Percentiles rank a stretch among this genome's conserved stretches.
phyloP scores from a whole-genome alignment of 495 filamentous ascomycete genomes.

The Penicillium pulvis region DNA sequence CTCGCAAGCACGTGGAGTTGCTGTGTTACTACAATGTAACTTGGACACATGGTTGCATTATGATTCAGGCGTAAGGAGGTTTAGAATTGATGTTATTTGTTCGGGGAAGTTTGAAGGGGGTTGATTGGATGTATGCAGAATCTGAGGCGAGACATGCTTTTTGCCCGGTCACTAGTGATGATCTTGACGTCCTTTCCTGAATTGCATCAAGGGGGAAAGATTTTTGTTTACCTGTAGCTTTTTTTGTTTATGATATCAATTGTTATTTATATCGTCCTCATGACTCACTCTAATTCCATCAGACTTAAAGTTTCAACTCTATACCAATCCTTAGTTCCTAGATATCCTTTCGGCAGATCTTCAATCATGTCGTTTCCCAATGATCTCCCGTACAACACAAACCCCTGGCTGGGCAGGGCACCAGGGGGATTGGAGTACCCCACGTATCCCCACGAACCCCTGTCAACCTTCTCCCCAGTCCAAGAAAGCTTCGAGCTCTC shows the following conservation, averaged over 20 bases:
- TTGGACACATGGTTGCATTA: neutral
- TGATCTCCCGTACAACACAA: neutral
- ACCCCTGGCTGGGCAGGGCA: neutral
- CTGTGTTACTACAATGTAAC: neutral
- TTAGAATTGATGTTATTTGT: neutral
- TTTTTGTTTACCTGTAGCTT: neutral
- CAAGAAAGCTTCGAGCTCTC: neutral
- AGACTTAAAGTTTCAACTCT: neutral
- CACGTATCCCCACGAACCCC: neutral
- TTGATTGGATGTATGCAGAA: neutral
- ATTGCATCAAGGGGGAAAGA: neutral
- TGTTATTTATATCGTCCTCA: neutral
- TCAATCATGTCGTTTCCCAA: neutral
- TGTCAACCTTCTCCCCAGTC: neutral
- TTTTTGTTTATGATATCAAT: neutral
- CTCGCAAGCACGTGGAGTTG: neutral
- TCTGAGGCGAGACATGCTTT: constrained; percentile 6
- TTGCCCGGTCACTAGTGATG: neutral
- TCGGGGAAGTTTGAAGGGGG: neutral
- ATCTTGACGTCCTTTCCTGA: neutral
- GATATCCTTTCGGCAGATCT: neutral
- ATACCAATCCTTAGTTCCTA: neutral
- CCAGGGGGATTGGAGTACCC: neutral
- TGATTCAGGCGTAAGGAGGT: constrained; percentile 3
- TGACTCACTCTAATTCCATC: neutral